A percentile compares a stretch with the other conserved stretches of the same genome.
These are phyloP conservation scores for Skeletonema marinoi DNA, from an alignment of 108 stramenopile genomes.

Conservation along the genomic window DNA sequence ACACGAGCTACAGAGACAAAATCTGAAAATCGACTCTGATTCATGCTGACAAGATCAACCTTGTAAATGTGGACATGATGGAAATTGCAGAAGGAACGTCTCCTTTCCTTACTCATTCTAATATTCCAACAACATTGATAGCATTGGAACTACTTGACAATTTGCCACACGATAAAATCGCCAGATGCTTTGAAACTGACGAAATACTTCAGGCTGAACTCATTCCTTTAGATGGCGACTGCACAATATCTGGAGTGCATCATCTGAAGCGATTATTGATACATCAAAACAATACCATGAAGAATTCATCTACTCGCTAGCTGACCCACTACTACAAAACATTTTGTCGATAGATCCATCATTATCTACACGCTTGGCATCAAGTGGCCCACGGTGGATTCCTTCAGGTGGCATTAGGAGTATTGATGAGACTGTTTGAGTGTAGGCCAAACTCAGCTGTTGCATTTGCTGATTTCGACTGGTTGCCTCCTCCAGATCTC, in stretches of 20 bases:
- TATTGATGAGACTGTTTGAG: slow-evolving; percentile 54
- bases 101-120: slow-evolving; percentile 41
- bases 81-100: slow-evolving; percentile 73
- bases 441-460: slow-evolving; percentile 64
- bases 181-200: slow-evolving; percentile 37
- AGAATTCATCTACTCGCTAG: slow-evolving; percentile 58
- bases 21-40: slow-evolving; percentile 19
- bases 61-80: slow-evolving; percentile 63
- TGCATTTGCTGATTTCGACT: slow-evolving; percentile 85
- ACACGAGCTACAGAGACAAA: slow-evolving; percentile 60
- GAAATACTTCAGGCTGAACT: slow-evolving; percentile 70
- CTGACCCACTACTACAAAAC: slow-evolving; percentile 64
- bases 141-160: slow-evolving; percentile 85
- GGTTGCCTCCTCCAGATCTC: slow-evolving; percentile 48
- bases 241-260: neutral
- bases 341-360: slow-evolving; percentile 54
- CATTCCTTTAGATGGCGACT: neutral
- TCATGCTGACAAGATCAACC: slow-evolving; percentile 63
- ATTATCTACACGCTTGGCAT: slow-evolving; percentile 20
- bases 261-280: slow-evolving; percentile 8
- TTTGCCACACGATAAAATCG: slow-evolving; percentile 84
- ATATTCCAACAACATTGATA: slow-evolving; percentile 63
- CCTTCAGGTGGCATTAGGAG: slow-evolving; percentile 76
- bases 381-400: slow-evolving; percentile 59
- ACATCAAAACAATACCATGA: slow-evolving; percentile 37